These are phyloP conservation scores for Bryopsis sp. DNA, from an alignment of 139 green algal species.

Conservation along the genomic window DNA sequence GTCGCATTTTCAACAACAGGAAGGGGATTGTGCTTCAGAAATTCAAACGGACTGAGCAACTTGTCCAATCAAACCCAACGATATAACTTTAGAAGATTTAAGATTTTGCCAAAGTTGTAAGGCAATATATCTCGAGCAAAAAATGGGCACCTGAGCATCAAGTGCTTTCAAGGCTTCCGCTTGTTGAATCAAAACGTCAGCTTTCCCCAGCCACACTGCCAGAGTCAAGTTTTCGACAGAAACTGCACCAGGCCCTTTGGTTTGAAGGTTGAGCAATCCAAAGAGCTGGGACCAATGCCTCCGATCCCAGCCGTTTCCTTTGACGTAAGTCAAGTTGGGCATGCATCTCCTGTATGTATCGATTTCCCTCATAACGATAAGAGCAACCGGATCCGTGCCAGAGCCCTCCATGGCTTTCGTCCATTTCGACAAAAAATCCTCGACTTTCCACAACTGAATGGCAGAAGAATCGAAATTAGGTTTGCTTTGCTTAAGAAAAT, in stretches of 20 bases:
- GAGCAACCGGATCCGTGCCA: constrained; percentile 40
- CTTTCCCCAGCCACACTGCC: constrained; percentile 55
- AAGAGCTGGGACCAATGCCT: constrained; percentile 73
- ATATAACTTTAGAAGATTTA: background rate
- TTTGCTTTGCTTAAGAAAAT: no score
- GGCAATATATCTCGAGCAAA: no score
- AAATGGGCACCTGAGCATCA: constrained; percentile 57
- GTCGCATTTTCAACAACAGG: no score
- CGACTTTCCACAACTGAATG: constrained; percentile 53
- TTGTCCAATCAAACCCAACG: no score
- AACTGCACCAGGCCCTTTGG: constrained; percentile 33
- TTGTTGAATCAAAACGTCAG: constrained; percentile 40
- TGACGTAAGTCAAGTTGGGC: constrained; percentile 52
- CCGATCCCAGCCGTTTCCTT: constrained; percentile 47
- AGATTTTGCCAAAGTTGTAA: background rate
- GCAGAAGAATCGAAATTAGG: no score
- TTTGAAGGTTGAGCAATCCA: constrained; percentile 47
- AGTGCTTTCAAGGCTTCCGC: constrained; percentile 53
- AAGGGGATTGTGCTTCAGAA: constrained; percentile 16
- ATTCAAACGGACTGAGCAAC: background rate
- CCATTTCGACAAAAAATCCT: constrained; percentile 78
- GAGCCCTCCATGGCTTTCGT: constrained; percentile 29
- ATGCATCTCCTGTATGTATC: constrained; percentile 41
- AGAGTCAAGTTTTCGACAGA: constrained; percentile 59
- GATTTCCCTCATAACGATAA: constrained; percentile 40